phyloP scores from a whole-genome alignment of 768 basidiomycete species.

The Mrakia hoshinonis region DNA sequence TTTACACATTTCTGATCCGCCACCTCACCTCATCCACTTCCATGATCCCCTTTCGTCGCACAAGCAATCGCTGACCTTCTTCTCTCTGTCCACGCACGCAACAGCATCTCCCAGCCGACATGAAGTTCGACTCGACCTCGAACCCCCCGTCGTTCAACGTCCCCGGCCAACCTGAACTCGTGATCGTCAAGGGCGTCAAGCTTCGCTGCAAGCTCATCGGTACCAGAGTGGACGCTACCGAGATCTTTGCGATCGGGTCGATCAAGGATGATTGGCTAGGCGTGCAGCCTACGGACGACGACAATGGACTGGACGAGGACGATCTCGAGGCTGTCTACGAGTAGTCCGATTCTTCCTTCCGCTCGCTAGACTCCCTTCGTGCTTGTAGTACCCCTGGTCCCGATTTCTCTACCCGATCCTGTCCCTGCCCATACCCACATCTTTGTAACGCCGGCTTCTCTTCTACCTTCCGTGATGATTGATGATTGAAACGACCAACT shows the following conservation, averaged over 20 bases:
- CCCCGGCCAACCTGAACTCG: conserved; percentile 59
- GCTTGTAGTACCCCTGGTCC: too few relatives aligned
- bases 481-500: too few relatives aligned
- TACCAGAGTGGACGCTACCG: conserved; percentile 91
- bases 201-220: conserved; percentile 97
- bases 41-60: not conserved
- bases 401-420: too few relatives aligned
- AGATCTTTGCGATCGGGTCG: conserved; percentile 95
- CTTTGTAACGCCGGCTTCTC: too few relatives aligned
- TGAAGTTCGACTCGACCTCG: conserved; percentile 89
- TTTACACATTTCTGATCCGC: conserved; percentile 34
- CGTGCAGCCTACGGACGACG: conserved; percentile 48
- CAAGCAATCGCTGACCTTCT: conserved; percentile 40
- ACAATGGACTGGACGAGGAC: not conserved
- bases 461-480: too few relatives aligned
- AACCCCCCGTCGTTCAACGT: conserved; percentile 83
- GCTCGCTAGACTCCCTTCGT: too few relatives aligned
- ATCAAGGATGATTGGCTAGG: conserved; percentile 98
- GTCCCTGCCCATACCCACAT: too few relatives aligned
- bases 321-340: not conserved
- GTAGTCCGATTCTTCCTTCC: too few relatives aligned
- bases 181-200: conserved; percentile 81
- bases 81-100: not conserved
- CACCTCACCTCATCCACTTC: not conserved
- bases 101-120: conserved; percentile 47